Conservation (phyloP, 495 filamentous ascomycete genomes). For the Chaetomium cochliodes region DNA sequence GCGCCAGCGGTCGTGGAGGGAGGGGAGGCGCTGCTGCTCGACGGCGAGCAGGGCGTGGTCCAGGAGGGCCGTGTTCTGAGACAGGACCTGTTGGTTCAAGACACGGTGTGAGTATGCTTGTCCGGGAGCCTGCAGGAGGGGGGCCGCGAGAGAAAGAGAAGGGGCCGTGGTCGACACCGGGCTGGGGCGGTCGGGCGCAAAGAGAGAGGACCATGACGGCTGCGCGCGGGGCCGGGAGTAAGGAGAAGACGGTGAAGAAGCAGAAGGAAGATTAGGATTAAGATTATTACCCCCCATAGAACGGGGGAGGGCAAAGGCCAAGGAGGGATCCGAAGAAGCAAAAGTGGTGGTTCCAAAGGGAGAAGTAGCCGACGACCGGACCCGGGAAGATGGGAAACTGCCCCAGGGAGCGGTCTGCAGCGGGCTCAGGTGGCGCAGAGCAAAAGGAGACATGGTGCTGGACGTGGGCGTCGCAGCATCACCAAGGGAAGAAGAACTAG, state of each 20-base stretch:
- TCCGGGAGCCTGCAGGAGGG: slow-evolving; percentile 24
- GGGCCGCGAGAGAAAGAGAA: slow-evolving; percentile 27
- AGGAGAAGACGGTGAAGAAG: slow-evolving; percentile 8
- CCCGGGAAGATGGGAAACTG: slow-evolving; percentile 28
- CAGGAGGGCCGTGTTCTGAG: slow-evolving; percentile 31
- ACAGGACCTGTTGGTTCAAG: slow-evolving; percentile 44
- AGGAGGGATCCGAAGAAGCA: slow-evolving; percentile 14
- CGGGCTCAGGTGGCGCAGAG: slow-evolving; percentile 24
- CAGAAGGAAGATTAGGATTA: slow-evolving; percentile 26
- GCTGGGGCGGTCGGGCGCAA: slow-evolving; percentile 26
- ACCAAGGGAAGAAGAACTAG: slow-evolving; percentile 36
- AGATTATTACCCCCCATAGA: slow-evolving; percentile 15
- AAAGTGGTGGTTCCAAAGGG: slow-evolving; percentile 14
- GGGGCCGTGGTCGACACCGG: slow-evolving; percentile 18
- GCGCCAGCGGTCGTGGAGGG: slow-evolving; percentile 43
- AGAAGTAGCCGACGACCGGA: slow-evolving; percentile 28
- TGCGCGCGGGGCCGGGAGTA: slow-evolving; percentile 18
- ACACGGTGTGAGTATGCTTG: slow-evolving; percentile 49
- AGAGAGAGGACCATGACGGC: slow-evolving; percentile 35
- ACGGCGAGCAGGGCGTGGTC: slow-evolving; percentile 29
- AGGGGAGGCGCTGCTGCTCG: slow-evolving; percentile 33
- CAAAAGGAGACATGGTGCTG: slow-evolving; percentile 26
- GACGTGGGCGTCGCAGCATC: slow-evolving; percentile 32
- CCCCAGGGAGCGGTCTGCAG: slow-evolving; percentile 28
- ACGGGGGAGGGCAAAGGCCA: slow-evolving; percentile 2